Conservation (phyloP, 2,329 filamentous ascomycete genomes). For the Conoideocrella luteorostrata region DNA sequence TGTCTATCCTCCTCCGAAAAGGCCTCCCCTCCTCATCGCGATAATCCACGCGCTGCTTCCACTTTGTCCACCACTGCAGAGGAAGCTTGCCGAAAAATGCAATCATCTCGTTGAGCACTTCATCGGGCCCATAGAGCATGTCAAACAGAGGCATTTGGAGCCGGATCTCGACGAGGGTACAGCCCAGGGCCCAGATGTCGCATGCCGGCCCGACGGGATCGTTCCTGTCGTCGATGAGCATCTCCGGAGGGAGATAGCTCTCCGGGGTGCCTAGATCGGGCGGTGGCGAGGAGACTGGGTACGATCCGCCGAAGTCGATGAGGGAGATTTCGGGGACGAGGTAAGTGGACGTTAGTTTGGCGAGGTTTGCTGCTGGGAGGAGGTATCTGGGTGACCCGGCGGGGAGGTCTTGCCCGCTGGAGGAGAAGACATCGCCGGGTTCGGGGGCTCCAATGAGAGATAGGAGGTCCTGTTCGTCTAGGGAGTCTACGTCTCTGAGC, state of each 20-base stretch:
- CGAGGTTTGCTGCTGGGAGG: constrained; percentile 13
- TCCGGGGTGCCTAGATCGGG: constrained; percentile 21
- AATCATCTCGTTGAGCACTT: constrained; percentile 21
- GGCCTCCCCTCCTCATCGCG: constrained; percentile 17
- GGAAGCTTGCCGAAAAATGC: constrained; percentile 25
- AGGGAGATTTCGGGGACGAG: constrained; percentile 14
- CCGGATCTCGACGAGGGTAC: constrained; percentile 27
- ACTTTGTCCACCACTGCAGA: constrained; percentile 23
- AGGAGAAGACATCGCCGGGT: constrained; percentile 4
- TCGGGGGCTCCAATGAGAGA: constrained; percentile 12
- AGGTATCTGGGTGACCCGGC: constrained; percentile 17
- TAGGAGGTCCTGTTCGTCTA: constrained; percentile 16
- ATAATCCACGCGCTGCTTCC: constrained; percentile 16
- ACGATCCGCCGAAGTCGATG: constrained; percentile 20
- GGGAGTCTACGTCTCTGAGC: constrained; percentile 15
- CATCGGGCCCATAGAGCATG: constrained; percentile 21
- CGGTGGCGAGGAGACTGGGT: constrained; percentile 8
- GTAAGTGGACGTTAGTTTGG: background rate
- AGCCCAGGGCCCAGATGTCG: constrained; percentile 28
- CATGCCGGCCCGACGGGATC: constrained; percentile 11
- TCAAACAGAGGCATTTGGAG: constrained; percentile 22
- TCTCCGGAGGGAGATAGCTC: constrained; percentile 19
- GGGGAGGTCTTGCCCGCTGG: constrained; percentile 8
- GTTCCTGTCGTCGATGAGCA: constrained; percentile 12
- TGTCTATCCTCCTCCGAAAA: constrained; percentile 3